Evolutionary conservation across 371 early-diverging fungal species (phyloP), one percentile per base, ranked within the genome.

Genomic region (Zancudomyces culisetae): DNA sequence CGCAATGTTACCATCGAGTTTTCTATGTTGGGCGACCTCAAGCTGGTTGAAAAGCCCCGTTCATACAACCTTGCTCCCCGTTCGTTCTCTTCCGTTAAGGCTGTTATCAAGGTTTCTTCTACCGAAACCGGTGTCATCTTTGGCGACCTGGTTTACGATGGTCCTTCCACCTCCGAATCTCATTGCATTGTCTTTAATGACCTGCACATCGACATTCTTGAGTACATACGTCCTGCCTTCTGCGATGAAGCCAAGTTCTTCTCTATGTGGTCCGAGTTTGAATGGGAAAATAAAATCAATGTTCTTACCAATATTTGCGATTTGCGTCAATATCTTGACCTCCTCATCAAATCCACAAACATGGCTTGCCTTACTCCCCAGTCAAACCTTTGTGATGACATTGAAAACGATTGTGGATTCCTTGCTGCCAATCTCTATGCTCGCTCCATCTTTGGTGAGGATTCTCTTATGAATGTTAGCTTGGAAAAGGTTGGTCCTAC

Each of bases 231-330:
- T 54, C 90, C 95, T 21, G 87, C 89, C 27, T 69, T 67, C 51
- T 92, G 92, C 72, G 81, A 78, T 26, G 89, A 91, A 60, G 83
- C 83, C 39, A 85, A 87, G 77, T 97, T 97, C 85, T 79, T 91
- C 48, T 68, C 77, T 57, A 92, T 90, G 90, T 97, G 98, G 98
- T 84, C 83, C 49, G 93, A 93, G 68, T 95, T 95, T 70, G 97
- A 97, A 70, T 97, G 98, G 98, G 98, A 97, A 66, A 97, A 97
- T 76, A 94, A 94, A 77, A 89, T 97, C 59, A 87, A 86, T 55
- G 90, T 94, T 48, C 84, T 83, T 61, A 91, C 94, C 15, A 85
- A 80, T 49, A 79, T 86, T 54, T 79, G 78, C 53, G 86, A 90
- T 56, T 67, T 93, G 51, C 74, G 79, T 59, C 71, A 63, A 29